Percentiles rank a stretch among this genome's conserved stretches.
Conservation (phyloP, 2,329 filamentous ascomycete genomes). For the Sporothrix brasiliensis region DNA sequence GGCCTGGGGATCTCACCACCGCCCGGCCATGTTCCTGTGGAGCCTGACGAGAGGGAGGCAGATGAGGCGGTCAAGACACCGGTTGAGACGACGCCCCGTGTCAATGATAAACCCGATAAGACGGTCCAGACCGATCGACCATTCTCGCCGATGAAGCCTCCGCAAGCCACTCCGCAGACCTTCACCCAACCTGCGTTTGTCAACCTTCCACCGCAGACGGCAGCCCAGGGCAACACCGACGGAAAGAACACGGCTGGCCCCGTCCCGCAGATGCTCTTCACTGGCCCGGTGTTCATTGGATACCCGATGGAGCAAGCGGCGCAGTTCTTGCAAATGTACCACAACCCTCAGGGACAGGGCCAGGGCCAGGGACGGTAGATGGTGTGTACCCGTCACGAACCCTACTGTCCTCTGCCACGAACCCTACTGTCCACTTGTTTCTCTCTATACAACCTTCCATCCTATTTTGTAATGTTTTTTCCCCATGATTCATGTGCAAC, state of each 20-base stretch:
- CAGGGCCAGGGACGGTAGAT: constrained; percentile 18
- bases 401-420: background rate
- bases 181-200: constrained; percentile 55
- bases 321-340: constrained; percentile 67
- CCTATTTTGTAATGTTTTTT: constrained; percentile 14
- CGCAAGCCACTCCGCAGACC: constrained; percentile 37
- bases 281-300: constrained; percentile 90
- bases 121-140: constrained; percentile 15
- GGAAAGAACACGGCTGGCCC: background rate
- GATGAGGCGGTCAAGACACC: background rate
- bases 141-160: constrained; percentile 20
- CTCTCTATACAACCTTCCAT: background rate
- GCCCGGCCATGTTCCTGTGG: constrained; percentile 24
- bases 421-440: background rate
- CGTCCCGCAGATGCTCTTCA: constrained; percentile 75
- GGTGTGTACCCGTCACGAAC: background rate
- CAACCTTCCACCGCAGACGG: constrained; percentile 41
- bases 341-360: constrained; percentile 36
- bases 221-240: background rate
- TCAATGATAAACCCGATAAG: background rate
- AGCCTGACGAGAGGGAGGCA: background rate
- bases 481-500: constrained; percentile 30
- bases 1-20: constrained; percentile 28
- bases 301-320: constrained; percentile 85
- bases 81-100: background rate